These are phyloP conservation scores for Podila verticillata DNA, from an alignment of 192 early-diverging fungal species.

Conservation along the genomic window DNA sequence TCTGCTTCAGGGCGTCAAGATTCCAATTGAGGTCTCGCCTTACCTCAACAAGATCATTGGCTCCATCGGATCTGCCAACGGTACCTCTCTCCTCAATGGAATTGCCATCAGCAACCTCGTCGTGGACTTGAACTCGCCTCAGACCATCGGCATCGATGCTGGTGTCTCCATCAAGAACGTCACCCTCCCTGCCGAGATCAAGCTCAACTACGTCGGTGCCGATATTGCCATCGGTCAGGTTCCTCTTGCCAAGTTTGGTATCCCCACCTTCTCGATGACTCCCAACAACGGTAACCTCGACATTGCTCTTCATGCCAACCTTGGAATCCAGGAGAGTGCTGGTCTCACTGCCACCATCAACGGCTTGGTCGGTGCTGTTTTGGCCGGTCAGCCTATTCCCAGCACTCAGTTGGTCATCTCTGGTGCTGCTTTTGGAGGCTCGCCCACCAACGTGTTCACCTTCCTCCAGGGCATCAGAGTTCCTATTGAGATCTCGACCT, in stretches of 20 bases:
- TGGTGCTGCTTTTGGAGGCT: constrained; percentile 19
- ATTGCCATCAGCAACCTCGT: constrained; percentile 7
- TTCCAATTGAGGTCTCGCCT: constrained; percentile 17
- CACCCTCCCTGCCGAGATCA: constrained; percentile 17
- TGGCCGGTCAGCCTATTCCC: constrained; percentile 23
- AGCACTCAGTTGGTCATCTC: constrained; percentile 14
- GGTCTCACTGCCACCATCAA: constrained; percentile 11
- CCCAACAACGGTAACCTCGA: constrained; percentile 3
- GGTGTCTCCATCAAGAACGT: constrained; percentile 18
- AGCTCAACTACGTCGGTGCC: constrained; percentile 28
- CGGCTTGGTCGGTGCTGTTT: constrained; percentile 8
- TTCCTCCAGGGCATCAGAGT: constrained; percentile 10
- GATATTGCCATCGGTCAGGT: constrained; percentile 7
- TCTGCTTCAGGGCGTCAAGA: constrained; percentile 16
- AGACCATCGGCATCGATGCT: constrained; percentile 19
- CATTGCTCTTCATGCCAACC: constrained; percentile 5
- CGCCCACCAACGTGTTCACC: constrained; percentile 19
- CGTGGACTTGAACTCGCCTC: constrained; percentile 24
- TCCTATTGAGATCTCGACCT: constrained; percentile 12
- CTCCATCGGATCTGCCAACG: background rate
- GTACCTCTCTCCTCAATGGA: constrained; percentile 7
- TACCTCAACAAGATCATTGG: constrained; percentile 8
- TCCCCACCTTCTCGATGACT: constrained; percentile 15
- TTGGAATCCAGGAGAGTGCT: constrained; percentile 5
- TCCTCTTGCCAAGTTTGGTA: constrained; percentile 7